Evolutionary conservation across 2,329 filamentous ascomycete species (phyloP).

Genomic region (Ophiostoma pallidulum): DNA sequence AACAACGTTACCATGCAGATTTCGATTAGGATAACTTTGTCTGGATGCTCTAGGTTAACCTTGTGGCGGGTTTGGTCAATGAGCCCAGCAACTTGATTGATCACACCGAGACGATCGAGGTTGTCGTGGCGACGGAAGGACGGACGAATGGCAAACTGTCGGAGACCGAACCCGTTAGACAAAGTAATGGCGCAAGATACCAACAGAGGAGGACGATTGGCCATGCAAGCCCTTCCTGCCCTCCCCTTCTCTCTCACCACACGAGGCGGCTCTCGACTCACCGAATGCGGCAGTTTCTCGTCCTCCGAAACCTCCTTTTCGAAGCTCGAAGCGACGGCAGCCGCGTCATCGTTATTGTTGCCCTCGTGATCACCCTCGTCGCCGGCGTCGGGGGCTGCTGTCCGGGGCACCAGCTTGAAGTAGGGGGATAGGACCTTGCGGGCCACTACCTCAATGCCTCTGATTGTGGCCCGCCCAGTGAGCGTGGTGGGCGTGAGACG

Average conservation of each 20-base stretch:
- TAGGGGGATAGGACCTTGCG: slow-evolving; percentile 51
- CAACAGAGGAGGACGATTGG: too few relatives aligned
- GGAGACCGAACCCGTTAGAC: background rate
- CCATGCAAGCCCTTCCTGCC: too few relatives aligned
- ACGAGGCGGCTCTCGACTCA: slow-evolving; percentile 26
- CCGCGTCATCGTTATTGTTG: background rate
- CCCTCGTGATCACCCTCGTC: background rate
- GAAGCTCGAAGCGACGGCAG: background rate
- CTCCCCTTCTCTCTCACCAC: too few relatives aligned
- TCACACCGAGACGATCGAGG: slow-evolving; percentile 58
- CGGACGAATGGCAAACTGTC: slow-evolving; percentile 75
- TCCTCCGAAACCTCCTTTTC: background rate
- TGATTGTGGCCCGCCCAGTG: slow-evolving; percentile 57
- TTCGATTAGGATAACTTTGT: slow-evolving; percentile 71
- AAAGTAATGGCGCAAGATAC: background rate
- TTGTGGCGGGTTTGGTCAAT: slow-evolving; percentile 56
- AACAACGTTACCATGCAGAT: slow-evolving; percentile 57
- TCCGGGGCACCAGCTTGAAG: slow-evolving; percentile 41
- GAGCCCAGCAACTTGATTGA: slow-evolving; percentile 58
- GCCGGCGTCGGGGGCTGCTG: slow-evolving; percentile 9
- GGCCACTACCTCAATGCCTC: slow-evolving; percentile 57
- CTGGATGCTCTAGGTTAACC: slow-evolving; percentile 67
- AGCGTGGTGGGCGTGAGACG: slow-evolving; percentile 42
- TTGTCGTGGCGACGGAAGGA: slow-evolving; percentile 63
- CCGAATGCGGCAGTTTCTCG: slow-evolving; percentile 27